Conservation (phyloP, 139 green algal species). For the Chlamydomonas eustigma region DNA sequence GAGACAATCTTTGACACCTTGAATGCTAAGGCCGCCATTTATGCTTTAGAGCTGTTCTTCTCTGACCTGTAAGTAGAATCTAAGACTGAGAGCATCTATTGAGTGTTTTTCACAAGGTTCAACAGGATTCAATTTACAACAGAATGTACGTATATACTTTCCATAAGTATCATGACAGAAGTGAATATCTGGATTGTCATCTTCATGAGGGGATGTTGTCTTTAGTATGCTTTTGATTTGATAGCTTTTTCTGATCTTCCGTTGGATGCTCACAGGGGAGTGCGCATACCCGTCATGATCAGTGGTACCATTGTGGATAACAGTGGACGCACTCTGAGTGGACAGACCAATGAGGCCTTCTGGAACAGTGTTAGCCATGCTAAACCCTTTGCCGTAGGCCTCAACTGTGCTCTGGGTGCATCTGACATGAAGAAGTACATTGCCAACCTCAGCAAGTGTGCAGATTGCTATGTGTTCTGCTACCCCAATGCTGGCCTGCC, state of each 20-base stretch:
- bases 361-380: conserved; percentile 90
- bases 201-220: no score
- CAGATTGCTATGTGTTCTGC: conserved; percentile 94
- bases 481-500: conserved; percentile 98
- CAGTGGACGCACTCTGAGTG: conserved; percentile 88
- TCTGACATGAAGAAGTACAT: conserved; percentile 94
- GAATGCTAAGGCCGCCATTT: conserved; percentile 94
- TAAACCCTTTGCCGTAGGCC: conserved; percentile 88
- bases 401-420: conserved; percentile 97
- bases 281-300: conserved; percentile 88
- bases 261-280: conserved; percentile 19
- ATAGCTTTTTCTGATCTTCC: neutral
- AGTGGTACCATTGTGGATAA: conserved; percentile 96
- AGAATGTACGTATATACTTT: no score
- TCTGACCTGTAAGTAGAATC: conserved; percentile 40
- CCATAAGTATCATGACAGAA: no score
- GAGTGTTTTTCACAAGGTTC: no score
- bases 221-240: no score
- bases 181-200: no score
- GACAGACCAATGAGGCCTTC: conserved; percentile 98
- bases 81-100: no score
- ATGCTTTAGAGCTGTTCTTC: conserved; percentile 92
- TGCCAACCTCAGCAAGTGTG: conserved; percentile 80
- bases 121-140: no score
- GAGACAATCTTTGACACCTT: conserved; percentile 99